Conservation (phyloP, 2,329 filamentous ascomycete genomes). For the Claviceps capensis region DNA sequence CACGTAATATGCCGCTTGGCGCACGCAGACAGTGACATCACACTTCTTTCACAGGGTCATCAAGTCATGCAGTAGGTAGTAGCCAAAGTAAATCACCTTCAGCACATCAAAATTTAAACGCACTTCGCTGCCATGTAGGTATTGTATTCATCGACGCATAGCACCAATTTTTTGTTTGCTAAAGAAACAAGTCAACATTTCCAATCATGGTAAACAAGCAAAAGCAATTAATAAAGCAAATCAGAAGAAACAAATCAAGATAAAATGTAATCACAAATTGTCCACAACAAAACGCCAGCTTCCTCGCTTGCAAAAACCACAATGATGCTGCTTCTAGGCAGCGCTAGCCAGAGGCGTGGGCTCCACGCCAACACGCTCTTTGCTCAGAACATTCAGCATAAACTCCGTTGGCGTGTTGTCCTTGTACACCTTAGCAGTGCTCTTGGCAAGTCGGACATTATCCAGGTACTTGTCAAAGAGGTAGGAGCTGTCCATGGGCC, state of each 20-base stretch:
- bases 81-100: too few relatives aligned
- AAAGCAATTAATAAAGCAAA: too few relatives aligned
- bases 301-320: conserved; percentile 1
- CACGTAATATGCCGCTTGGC: too few relatives aligned
- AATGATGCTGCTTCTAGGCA: conserved; percentile 21
- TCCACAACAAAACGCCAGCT: background rate
- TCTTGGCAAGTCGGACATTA: conserved; percentile 81
- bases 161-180: background rate
- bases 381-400: conserved; percentile 79
- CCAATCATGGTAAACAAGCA: too few relatives aligned
- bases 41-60: too few relatives aligned
- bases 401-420: conserved; percentile 81
- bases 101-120: too few relatives aligned
- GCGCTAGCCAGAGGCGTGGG: conserved; percentile 41
- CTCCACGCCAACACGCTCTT: conserved; percentile 87
- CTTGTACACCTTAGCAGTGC: conserved; percentile 62
- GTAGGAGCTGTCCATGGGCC: conserved; percentile 88
- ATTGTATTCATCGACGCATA: background rate
- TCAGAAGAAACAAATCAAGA: background rate
- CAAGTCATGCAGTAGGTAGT: too few relatives aligned
- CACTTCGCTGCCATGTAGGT: background rate
- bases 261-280: background rate
- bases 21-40: too few relatives aligned
- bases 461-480: conserved; percentile 94
- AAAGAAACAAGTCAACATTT: too few relatives aligned